phyloP scores from a whole-genome alignment of 2,329 filamentous ascomycete genomes.

The Mycosphaerella arachidis region DNA sequence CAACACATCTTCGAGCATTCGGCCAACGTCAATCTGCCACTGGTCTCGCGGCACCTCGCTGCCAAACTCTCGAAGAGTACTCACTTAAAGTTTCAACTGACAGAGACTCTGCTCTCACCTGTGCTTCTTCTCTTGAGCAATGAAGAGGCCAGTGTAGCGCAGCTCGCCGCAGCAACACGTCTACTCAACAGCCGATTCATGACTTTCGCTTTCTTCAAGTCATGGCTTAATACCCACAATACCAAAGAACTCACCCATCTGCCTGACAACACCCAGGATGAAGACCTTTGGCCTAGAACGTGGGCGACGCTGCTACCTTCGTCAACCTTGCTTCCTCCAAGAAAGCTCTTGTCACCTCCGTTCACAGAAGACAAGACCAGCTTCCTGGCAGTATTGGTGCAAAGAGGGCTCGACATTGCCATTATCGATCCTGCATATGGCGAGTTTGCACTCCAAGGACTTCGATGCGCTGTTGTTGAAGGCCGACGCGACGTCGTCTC shows the following conservation, averaged over 20 bases:
- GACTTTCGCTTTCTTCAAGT: slow-evolving; percentile 31
- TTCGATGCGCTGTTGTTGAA: slow-evolving; percentile 27
- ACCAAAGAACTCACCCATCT: not conserved
- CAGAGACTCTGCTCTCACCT: slow-evolving; percentile 21
- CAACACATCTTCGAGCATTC: slow-evolving; percentile 33
- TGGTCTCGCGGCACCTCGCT: slow-evolving; percentile 27
- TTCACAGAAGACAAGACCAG: slow-evolving; percentile 12
- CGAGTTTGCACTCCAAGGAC: slow-evolving; percentile 29
- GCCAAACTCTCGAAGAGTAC: slow-evolving; percentile 29
- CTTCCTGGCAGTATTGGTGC: slow-evolving; percentile 13
- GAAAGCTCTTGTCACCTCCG: slow-evolving; percentile 17
- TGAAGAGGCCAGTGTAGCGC: slow-evolving; percentile 5
- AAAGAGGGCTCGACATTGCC: slow-evolving; percentile 10
- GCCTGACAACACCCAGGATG: slow-evolving; percentile 1
- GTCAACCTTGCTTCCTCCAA: slow-evolving; percentile 20
- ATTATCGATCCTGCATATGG: slow-evolving; percentile 17
- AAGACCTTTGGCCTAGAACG: not conserved
- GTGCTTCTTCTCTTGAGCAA: slow-evolving; percentile 8
- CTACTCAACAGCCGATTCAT: slow-evolving; percentile 33
- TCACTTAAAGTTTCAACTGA: slow-evolving; percentile 27
- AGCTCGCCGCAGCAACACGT: slow-evolving; percentile 23
- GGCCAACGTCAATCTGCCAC: slow-evolving; percentile 30
- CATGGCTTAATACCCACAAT: slow-evolving; percentile 19
- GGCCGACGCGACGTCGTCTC: slow-evolving; percentile 20
- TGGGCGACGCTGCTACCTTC: slow-evolving; percentile 21